Percentiles rank a stretch among this genome's conserved stretches.
These are phyloP conservation scores for Pogostemon cablin DNA, from an alignment of 257 asterid species.

Conservation along the genomic window DNA sequence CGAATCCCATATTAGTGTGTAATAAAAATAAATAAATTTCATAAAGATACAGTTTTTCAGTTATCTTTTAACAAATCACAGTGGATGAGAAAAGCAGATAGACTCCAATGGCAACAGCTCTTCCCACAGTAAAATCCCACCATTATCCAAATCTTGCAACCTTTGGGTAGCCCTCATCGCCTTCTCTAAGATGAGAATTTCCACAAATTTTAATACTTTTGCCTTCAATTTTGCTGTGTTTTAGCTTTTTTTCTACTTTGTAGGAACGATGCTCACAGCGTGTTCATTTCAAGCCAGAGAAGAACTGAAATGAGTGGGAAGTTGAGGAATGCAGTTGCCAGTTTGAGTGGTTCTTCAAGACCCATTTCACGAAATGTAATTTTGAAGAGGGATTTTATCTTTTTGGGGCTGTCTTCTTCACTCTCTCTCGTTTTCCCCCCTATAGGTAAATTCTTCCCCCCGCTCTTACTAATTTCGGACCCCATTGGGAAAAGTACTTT, in stretches of 20 bases:
- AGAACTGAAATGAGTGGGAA: constrained; percentile 27
- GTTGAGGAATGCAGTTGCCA: constrained; percentile 31
- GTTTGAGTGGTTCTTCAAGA: constrained; percentile 42
- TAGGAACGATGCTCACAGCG: constrained; percentile 39
- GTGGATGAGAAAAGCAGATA: constrained; percentile 47
- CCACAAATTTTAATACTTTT: neutral
- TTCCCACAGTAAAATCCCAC: constrained; percentile 45
- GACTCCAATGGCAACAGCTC: constrained; percentile 50
- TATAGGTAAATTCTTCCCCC: constrained; percentile 41
- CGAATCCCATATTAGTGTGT: constrained; percentile 11
- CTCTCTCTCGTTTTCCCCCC: constrained; percentile 53
- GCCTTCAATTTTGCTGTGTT: neutral
- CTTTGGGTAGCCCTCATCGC: constrained; percentile 32
- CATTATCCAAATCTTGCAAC: constrained; percentile 35
- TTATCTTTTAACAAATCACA: constrained; percentile 34
- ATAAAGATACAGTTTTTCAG: constrained; percentile 28
- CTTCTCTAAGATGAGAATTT: neutral
- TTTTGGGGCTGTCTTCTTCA: constrained; percentile 60
- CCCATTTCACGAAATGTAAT: constrained; percentile 42
- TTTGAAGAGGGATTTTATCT: constrained; percentile 61
- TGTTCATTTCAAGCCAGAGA: constrained; percentile 31
- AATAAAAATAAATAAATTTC: constrained; percentile 1
- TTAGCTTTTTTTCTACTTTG: constrained; percentile 26
- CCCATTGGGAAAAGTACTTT: too few relatives aligned
- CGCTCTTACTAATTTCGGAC: too few relatives aligned